Percentiles rank a stretch among this genome's conserved stretches.
Conservation (phyloP, 805 yeast species). For the Kodamaea leandrae region DNA sequence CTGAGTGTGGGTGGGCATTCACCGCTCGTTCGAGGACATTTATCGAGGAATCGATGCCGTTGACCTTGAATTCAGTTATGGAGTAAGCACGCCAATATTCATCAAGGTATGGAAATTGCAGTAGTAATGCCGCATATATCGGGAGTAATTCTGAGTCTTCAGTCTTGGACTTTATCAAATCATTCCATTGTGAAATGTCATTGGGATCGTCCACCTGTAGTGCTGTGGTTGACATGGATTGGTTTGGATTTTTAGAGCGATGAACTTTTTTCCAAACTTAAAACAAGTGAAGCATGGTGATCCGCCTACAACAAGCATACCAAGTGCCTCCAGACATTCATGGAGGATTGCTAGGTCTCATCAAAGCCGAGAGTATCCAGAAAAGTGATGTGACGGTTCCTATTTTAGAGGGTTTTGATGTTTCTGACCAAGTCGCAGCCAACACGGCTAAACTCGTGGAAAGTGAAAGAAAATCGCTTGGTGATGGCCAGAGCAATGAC, state of each 20-base stretch:
- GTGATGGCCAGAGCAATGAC: not conserved
- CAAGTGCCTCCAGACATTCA: not conserved
- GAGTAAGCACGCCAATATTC: conserved; percentile 64
- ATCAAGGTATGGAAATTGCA: conserved; percentile 55
- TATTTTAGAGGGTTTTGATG: conserved; percentile 10
- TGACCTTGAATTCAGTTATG: conserved; percentile 52
- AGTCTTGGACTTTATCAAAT: not conserved
- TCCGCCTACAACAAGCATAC: not conserved
- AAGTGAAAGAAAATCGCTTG: not conserved
- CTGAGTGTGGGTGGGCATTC: conserved; percentile 50
- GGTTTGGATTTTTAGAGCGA: not conserved
- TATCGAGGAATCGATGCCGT: conserved; percentile 53
- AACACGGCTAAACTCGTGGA: conserved; percentile 10
- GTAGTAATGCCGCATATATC: conserved; percentile 34
- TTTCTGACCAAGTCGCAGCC: conserved; percentile 8
- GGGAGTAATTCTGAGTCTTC: conserved; percentile 2
- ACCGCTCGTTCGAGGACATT: conserved; percentile 45
- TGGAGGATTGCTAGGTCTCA: not conserved
- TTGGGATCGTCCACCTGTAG: conserved; percentile 4
- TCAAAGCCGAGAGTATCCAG: not conserved
- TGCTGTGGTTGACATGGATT: not conserved
- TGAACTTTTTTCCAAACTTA: not conserved
- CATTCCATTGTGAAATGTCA: conserved; percentile 5
- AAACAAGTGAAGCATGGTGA: too few species aligned
- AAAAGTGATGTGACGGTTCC: conserved; percentile 3